These are phyloP conservation scores for Cenococcum geophilum DNA, from an alignment of 495 filamentous ascomycete species.

Conservation along the genomic window DNA sequence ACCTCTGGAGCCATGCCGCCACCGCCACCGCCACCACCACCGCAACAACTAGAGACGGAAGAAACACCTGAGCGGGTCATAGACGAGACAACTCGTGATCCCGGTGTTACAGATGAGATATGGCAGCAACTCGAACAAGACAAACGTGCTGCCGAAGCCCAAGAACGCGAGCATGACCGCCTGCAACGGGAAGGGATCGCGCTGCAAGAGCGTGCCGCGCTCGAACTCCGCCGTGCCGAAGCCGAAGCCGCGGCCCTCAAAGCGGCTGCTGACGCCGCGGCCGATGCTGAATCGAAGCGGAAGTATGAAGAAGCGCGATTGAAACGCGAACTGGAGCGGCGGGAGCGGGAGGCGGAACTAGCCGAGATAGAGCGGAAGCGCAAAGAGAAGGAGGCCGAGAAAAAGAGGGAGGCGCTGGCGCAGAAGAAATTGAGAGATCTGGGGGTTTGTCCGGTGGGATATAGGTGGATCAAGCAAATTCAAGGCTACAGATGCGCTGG, in stretches of 20 bases:
- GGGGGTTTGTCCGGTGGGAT: constrained; percentile 37
- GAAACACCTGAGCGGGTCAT: neutral
- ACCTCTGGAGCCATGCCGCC: neutral
- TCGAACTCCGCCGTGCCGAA: constrained; percentile 1
- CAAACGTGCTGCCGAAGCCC: constrained; percentile 34
- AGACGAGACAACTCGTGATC: constrained; percentile 41
- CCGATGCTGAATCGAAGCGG: constrained; percentile 11
- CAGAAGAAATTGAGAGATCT: constrained; percentile 35
- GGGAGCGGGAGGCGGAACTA: constrained; percentile 39
- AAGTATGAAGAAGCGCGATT: constrained; percentile 3
- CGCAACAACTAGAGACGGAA: neutral
- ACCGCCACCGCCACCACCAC: neutral
- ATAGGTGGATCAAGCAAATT: constrained; percentile 37
- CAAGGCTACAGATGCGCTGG: constrained; percentile 48
- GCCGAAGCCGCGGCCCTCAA: constrained; percentile 6
- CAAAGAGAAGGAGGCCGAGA: constrained; percentile 30
- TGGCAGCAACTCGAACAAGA: constrained; percentile 55
- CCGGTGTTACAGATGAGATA: constrained; percentile 53
- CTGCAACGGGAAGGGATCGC: constrained; percentile 10
- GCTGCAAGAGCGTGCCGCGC: constrained; percentile 1
- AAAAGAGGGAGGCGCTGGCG: constrained; percentile 26
- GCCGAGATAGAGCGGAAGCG: constrained; percentile 31
- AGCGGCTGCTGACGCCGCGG: constrained; percentile 9
- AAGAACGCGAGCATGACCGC: constrained; percentile 11
- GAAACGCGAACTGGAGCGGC: constrained; percentile 21